These are phyloP conservation scores for Acorus calamus DNA, from an alignment of 106 monocot genomes.

Conservation along the genomic window DNA sequence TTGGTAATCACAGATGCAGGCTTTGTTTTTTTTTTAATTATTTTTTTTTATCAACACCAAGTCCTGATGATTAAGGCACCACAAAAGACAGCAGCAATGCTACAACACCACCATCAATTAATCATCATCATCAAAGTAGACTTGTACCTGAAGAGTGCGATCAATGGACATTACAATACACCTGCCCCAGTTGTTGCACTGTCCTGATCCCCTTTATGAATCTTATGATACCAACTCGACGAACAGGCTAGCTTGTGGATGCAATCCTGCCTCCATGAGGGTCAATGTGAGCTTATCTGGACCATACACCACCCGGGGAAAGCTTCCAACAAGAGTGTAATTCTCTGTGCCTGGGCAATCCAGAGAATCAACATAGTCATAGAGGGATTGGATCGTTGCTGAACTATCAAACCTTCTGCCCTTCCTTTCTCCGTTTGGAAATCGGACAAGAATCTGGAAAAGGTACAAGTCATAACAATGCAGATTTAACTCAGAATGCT, in stretches of 20 bases:
- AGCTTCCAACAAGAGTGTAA: conserved; percentile 62
- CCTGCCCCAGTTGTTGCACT: too few species aligned
- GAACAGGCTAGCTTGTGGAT: conserved; percentile 31
- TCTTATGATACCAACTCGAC: conserved; percentile 26
- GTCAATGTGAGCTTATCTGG: conserved; percentile 51
- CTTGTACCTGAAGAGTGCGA: too few species aligned
- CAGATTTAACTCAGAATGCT: too few species aligned
- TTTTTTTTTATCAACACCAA: too few species aligned
- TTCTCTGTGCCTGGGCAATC: conserved; percentile 62
- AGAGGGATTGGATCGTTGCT: conserved; percentile 39
- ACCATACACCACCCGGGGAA: conserved; percentile 58
- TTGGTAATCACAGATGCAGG: too few species aligned
- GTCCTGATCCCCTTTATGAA: neutral
- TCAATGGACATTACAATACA: too few species aligned
- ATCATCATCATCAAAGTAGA: too few species aligned
- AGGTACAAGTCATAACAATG: too few species aligned
- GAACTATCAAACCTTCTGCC: conserved; percentile 68
- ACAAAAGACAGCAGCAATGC: too few species aligned
- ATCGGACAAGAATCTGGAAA: conserved; percentile 56
- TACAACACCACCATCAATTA: too few species aligned
- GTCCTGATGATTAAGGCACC: too few species aligned
- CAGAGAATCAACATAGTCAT: conserved; percentile 74
- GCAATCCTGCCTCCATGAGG: conserved; percentile 49
- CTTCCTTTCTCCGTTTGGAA: conserved; percentile 75
- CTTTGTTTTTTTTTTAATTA: too few species aligned